Conservation (phyloP, 495 filamentous ascomycete genomes). For the Friedmanniomyces simplex region DNA sequence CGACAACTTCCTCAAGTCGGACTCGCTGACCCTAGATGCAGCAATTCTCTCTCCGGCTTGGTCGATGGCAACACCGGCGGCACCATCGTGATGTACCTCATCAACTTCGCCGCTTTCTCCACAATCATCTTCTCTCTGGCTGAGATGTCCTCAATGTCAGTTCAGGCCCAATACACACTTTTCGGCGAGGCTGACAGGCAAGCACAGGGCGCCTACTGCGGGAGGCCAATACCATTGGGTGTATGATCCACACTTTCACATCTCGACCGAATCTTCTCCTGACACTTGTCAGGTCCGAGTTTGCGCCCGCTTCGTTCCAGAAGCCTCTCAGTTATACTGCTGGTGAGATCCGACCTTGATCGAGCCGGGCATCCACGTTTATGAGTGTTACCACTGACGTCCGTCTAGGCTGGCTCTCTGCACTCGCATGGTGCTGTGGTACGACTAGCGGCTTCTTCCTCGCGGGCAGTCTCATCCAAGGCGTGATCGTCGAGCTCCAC, state of each 20-base stretch:
- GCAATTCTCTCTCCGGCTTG: background rate
- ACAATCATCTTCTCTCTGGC: conserved; percentile 29
- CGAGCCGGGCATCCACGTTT: background rate
- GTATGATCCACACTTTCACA: background rate
- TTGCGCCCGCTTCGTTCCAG: conserved; percentile 34
- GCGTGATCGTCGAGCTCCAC: conserved; percentile 33
- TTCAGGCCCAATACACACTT: background rate
- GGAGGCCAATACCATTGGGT: conserved; percentile 42
- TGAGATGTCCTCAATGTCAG: conserved; percentile 33
- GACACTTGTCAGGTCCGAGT: conserved; percentile 29
- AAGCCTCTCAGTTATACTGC: conserved; percentile 38
- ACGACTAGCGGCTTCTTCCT: conserved; percentile 26
- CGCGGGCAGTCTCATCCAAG: conserved; percentile 31
- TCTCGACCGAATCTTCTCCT: background rate
- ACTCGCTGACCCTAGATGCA: background rate
- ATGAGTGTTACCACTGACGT: background rate
- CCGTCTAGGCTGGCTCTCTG: conserved; percentile 6
- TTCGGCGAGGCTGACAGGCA: background rate
- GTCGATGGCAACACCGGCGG: conserved; percentile 5
- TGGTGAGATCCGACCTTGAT: conserved; percentile 17
- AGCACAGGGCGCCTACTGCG: background rate
- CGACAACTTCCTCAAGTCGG: background rate
- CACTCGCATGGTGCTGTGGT: conserved; percentile 14
- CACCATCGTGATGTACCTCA: conserved; percentile 5
- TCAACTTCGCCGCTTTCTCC: conserved; percentile 27